phyloP scores from a whole-genome alignment of 2,329 filamentous ascomycete genomes.

The Calycina herbarum region DNA sequence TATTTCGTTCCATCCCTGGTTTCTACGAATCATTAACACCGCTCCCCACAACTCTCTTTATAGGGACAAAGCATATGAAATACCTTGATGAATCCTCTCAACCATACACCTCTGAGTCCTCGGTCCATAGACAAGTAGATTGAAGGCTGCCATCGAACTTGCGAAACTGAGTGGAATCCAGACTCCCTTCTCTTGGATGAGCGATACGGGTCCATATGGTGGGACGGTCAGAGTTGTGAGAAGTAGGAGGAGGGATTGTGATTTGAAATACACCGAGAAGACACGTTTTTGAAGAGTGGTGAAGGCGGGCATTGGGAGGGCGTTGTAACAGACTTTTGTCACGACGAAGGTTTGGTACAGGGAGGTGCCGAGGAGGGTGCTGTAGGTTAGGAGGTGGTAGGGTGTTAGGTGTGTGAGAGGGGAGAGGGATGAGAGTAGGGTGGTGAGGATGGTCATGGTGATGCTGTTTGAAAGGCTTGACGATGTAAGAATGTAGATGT shows the following conservation, averaged over 20 bases:
- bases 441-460: neutral
- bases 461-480: neutral
- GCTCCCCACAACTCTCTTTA: too few relatives aligned
- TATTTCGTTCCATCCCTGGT: slow-evolving; percentile 8
- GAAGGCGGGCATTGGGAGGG: slow-evolving; percentile 41
- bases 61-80: neutral
- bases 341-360: slow-evolving; percentile 41
- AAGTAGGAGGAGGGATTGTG: slow-evolving; percentile 40
- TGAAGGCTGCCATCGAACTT: slow-evolving; percentile 38
- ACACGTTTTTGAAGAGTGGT: slow-evolving; percentile 42
- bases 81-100: slow-evolving; percentile 31
- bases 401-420: neutral
- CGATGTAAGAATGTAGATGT: neutral
- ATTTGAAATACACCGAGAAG: slow-evolving; percentile 43
- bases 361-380: slow-evolving; percentile 12
- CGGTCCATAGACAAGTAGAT: slow-evolving; percentile 37
- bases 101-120: slow-evolving; percentile 38
- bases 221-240: slow-evolving; percentile 40
- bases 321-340: slow-evolving; percentile 41
- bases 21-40: slow-evolving; percentile 4
- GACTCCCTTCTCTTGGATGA: neutral
- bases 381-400: slow-evolving; percentile 12
- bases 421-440: slow-evolving; percentile 4
- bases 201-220: neutral
- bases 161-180: neutral